phyloP scores from a whole-genome alignment of 345 rosid species.

The Turritis glabra region DNA sequence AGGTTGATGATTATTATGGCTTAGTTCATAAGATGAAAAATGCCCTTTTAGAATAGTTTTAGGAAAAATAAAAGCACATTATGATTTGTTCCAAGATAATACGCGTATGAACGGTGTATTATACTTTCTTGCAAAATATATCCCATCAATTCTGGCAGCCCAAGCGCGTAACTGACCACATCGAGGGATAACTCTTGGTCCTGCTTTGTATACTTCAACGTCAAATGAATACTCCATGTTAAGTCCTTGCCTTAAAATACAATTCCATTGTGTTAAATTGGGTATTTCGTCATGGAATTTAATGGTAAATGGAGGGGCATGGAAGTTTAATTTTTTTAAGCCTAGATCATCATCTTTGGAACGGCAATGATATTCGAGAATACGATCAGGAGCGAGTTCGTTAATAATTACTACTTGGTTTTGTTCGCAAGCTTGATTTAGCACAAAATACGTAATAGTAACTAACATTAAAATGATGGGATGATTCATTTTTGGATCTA shows the following conservation, averaged over 20 bases:
- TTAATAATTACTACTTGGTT: neutral
- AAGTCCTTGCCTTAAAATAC: neutral
- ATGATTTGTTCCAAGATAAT: neutral
- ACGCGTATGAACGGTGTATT: neutral
- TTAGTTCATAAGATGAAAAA: neutral
- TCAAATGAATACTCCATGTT: neutral
- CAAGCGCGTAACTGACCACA: neutral
- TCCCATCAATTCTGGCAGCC: neutral
- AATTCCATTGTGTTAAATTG: neutral
- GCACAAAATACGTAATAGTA: neutral
- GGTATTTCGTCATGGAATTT: neutral
- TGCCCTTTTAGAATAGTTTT: too few relatives aligned
- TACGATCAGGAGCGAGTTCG: neutral
- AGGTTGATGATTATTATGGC: too few relatives aligned
- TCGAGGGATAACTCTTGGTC: neutral
- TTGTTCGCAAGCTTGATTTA: neutral
- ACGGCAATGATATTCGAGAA: neutral
- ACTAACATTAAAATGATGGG: neutral
- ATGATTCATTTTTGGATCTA: neutral
- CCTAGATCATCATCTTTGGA: neutral
- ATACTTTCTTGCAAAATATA: neutral
- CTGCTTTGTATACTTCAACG: neutral
- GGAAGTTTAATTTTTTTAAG: neutral
- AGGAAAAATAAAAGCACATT: neutral
- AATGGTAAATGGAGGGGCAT: neutral